Conservation (phyloP, 2,329 filamentous ascomycete genomes). For the Colletotrichum lupini region DNA sequence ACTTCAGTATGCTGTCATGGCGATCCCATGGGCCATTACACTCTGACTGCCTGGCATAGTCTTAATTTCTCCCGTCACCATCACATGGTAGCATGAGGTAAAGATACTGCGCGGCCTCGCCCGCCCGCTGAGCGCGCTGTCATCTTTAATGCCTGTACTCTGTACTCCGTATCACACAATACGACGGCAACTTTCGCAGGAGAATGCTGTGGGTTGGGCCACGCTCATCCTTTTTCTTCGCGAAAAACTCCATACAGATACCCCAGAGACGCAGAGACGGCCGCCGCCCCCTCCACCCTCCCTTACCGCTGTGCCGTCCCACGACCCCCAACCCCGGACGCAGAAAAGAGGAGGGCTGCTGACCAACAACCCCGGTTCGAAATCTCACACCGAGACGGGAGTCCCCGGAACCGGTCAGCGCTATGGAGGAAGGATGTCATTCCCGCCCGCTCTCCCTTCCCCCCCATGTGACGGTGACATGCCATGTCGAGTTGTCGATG, state of each 20-base stretch:
- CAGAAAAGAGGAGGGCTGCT: not conserved
- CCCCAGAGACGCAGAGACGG: not conserved
- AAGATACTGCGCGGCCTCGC: not conserved
- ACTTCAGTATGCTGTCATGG: not conserved
- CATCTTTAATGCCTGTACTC: not conserved
- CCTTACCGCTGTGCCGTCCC: not conserved
- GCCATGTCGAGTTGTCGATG: slow-evolving; percentile 5
- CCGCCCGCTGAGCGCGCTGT: not conserved
- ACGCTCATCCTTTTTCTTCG: not conserved
- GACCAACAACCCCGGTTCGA: slow-evolving; percentile 2
- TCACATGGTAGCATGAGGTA: not conserved
- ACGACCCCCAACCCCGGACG: not conserved
- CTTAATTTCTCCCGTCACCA: not conserved
- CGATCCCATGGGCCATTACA: not conserved
- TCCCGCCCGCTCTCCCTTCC: not conserved
- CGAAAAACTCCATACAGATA: not conserved
- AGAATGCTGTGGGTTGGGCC: not conserved
- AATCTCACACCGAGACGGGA: slow-evolving; percentile 35
- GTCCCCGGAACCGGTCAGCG: slow-evolving; percentile 31
- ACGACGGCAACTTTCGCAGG: not conserved
- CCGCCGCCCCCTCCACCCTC: slow-evolving; percentile 9
- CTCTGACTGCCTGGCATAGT: not conserved
- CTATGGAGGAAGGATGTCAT: not conserved
- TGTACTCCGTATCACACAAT: not conserved
- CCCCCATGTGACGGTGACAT: not conserved